These are phyloP conservation scores for Pleurotus tuoliensis DNA, from an alignment of 768 basidiomycete genomes.

Conservation along the genomic window DNA sequence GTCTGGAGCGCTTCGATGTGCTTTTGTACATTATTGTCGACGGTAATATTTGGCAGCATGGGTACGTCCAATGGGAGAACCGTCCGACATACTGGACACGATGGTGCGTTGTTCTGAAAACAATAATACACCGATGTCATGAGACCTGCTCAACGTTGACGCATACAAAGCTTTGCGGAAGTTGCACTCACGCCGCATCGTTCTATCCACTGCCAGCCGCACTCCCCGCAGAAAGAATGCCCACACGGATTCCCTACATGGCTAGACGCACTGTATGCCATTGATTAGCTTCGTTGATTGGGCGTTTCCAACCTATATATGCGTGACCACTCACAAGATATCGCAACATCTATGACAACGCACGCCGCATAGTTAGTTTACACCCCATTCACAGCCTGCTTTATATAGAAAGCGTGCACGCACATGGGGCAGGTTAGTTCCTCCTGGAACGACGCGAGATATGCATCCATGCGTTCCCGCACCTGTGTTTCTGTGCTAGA, in stretches of 20 bases:
- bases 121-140: background rate
- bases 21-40: constrained; percentile 58
- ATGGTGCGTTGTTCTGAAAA: constrained; percentile 32
- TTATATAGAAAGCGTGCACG: constrained; percentile 19
- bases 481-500: background rate
- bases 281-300: background rate
- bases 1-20: constrained; percentile 47
- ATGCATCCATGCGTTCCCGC: constrained; percentile 18
- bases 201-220: constrained; percentile 55
- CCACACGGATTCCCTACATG: constrained; percentile 71
- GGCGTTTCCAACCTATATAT: background rate
- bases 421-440: constrained; percentile 74
- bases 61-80: constrained; percentile 33
- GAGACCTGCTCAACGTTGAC: background rate
- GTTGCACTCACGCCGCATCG: constrained; percentile 1
- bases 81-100: constrained; percentile 61
- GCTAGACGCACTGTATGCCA: constrained; percentile 45
- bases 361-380: background rate
- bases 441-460: constrained; percentile 50
- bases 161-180: background rate
- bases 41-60: constrained; percentile 60
- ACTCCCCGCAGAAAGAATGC: constrained; percentile 68
- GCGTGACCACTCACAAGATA: constrained; percentile 46
- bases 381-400: no score
- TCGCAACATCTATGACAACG: constrained; percentile 57